Conservation (phyloP, 306 rosid genomes). For the Quercus variabilis region DNA sequence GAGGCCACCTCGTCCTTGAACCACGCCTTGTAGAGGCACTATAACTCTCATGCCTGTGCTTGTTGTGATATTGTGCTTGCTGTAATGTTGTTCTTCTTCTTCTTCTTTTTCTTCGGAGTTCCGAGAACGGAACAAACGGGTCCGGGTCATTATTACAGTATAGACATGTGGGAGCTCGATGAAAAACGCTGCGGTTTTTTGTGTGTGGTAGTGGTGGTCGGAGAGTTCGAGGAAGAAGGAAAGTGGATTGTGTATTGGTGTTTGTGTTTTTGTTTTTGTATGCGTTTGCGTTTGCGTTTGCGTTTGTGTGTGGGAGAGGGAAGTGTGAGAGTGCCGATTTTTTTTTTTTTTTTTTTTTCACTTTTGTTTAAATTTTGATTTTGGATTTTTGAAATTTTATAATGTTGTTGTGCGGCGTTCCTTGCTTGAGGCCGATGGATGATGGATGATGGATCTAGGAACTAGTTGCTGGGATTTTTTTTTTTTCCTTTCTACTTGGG, state of each 20-base stretch:
- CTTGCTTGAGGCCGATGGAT: slow-evolving; percentile 26
- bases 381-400: neutral
- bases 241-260: neutral
- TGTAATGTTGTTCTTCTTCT: neutral
- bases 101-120: slow-evolving; percentile 3
- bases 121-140: slow-evolving; percentile 6
- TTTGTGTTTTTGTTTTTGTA: too few species aligned
- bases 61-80: slow-evolving; percentile 20
- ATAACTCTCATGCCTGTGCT: slow-evolving; percentile 80
- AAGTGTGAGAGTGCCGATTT: slow-evolving; percentile 2
- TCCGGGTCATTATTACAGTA: slow-evolving; percentile 38
- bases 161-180: neutral
- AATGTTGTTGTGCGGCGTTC: slow-evolving; percentile 10
- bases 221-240: slow-evolving; percentile 22
- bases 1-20: slow-evolving; percentile 87
- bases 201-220: slow-evolving; percentile 20
- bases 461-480: slow-evolving; percentile 19
- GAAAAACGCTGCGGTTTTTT: neutral
- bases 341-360: neutral
- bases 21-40: slow-evolving; percentile 89
- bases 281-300: too few species aligned
- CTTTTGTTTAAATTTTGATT: too few species aligned
- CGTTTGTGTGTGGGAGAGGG: neutral
- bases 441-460: slow-evolving; percentile 11
- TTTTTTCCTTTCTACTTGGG: too few species aligned